Conservation (phyloP, 73 alveolate genomes). For the Tetrahymena borealis region DNA sequence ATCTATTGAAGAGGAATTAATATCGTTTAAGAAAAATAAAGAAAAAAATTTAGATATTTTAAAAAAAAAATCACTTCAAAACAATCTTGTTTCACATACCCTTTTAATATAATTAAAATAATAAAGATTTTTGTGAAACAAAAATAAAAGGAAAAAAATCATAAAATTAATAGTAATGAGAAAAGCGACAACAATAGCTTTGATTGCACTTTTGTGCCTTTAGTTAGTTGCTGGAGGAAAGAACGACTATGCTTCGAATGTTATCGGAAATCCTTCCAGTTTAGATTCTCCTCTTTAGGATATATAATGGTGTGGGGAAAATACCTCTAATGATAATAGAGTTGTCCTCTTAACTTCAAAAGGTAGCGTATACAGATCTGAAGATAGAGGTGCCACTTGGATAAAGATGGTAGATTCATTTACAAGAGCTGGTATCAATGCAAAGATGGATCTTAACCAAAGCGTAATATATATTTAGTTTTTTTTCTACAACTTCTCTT, state of each 20-base stretch:
- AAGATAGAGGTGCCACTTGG: conserved; percentile 78
- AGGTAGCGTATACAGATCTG: conserved; percentile 61
- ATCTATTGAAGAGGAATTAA: too few relatives aligned
- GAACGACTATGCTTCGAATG: not conserved
- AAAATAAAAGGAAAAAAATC: not conserved
- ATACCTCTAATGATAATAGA: conserved; percentile 21
- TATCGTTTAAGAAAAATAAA: not conserved
- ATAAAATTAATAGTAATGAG: not conserved
- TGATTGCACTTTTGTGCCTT: not conserved
- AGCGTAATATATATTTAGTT: not conserved
- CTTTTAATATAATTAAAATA: not conserved
- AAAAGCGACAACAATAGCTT: not conserved
- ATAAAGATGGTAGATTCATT: conserved; percentile 32
- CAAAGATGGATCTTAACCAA: conserved; percentile 33
- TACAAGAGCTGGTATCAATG: conserved; percentile 25
- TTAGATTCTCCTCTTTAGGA: conserved; percentile 46
- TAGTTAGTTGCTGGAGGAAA: not conserved
- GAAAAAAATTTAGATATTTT: not conserved
- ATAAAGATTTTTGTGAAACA: not conserved
- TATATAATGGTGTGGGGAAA: conserved; percentile 75
- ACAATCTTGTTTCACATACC: not conserved
- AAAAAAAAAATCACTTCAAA: not conserved
- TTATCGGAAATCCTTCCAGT: conserved; percentile 4
- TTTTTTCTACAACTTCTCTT: not conserved
- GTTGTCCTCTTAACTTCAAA: conserved; percentile 61